Conservation (phyloP, 192 early-diverging fungal genomes). For the Linnemannia zychae region DNA sequence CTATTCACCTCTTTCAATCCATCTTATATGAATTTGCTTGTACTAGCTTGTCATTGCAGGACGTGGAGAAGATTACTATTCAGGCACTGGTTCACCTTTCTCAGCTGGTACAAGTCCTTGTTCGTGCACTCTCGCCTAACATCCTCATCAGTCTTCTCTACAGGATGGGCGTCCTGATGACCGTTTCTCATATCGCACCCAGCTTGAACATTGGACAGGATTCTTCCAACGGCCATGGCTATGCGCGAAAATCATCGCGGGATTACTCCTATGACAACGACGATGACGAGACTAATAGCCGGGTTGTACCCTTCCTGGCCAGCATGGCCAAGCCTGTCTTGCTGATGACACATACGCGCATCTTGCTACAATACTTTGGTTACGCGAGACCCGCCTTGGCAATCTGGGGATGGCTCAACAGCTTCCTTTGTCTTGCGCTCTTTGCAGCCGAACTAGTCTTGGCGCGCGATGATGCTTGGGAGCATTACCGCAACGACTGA, state of each 20-base stretch:
- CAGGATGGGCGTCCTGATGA: constrained; percentile 45
- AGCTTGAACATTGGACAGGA: constrained; percentile 45
- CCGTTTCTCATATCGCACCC: constrained; percentile 47
- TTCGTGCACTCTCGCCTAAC: constrained; percentile 45
- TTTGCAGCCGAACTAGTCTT: constrained; percentile 46
- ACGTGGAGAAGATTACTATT: constrained; percentile 35
- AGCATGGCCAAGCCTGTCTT: constrained; percentile 48
- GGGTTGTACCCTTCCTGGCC: constrained; percentile 29
- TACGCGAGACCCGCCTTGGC: constrained; percentile 41
- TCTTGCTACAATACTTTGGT: constrained; percentile 48
- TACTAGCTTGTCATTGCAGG: constrained; percentile 36
- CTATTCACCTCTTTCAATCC: too few relatives aligned
- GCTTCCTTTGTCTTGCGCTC: constrained; percentile 38
- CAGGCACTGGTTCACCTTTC: constrained; percentile 46
- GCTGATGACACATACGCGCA: constrained; percentile 51
- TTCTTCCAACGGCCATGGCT: constrained; percentile 23
- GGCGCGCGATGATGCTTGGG: constrained; percentile 50
- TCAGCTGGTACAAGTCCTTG: constrained; percentile 31
- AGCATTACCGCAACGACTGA: constrained; percentile 29
- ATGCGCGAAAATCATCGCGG: constrained; percentile 14
- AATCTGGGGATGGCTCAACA: constrained; percentile 52
- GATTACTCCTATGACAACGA: constrained; percentile 22
- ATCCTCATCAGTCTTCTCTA: constrained; percentile 50
- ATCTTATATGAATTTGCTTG: neutral
- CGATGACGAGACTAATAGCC: constrained; percentile 11